Evolutionary conservation across 129 eudicot genomes (phyloP).

Genomic region (Erigeron canadensis): DNA sequence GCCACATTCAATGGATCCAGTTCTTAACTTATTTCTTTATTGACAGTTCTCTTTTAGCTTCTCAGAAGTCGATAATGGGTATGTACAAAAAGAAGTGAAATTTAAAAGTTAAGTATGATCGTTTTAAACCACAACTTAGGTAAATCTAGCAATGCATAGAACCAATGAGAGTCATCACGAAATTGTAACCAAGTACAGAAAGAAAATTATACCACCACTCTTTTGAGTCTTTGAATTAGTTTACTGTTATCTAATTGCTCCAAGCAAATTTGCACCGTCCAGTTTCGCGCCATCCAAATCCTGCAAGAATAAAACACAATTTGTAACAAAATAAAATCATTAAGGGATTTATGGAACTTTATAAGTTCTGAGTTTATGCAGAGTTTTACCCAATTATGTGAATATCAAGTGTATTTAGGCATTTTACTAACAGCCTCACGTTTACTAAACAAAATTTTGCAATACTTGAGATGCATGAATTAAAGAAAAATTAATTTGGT

Average conservation of each 20-base stretch:
- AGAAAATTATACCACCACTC: background rate
- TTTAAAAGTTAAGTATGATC: background rate
- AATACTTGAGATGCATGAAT: slow-evolving; percentile 1
- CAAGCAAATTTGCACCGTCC: slow-evolving; percentile 79
- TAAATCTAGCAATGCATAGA: slow-evolving; percentile 3
- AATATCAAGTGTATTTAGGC: slow-evolving; percentile 3
- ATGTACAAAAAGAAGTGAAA: background rate
- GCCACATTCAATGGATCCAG: background rate
- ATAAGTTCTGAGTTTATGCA: background rate
- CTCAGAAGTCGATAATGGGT: background rate
- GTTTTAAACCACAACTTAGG: slow-evolving; percentile 1
- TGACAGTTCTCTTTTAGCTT: slow-evolving; percentile 7
- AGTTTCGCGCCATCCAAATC: slow-evolving; percentile 78
- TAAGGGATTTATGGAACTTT: background rate
- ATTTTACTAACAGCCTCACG: slow-evolving; percentile 7
- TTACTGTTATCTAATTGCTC: slow-evolving; percentile 66
- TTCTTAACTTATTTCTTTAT: background rate
- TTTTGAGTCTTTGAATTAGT: slow-evolving; percentile 10
- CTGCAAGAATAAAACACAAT: slow-evolving; percentile 29
- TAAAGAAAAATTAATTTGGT: slow-evolving; percentile 1
- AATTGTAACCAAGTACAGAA: slow-evolving; percentile 5
- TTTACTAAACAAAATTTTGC: background rate
- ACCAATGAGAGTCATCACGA: background rate
- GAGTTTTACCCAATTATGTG: background rate
- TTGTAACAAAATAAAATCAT: background rate